Evolutionary conservation across 2,329 filamentous ascomycete genomes (phyloP).

Genomic region (Mollisia scopiformis): DNA sequence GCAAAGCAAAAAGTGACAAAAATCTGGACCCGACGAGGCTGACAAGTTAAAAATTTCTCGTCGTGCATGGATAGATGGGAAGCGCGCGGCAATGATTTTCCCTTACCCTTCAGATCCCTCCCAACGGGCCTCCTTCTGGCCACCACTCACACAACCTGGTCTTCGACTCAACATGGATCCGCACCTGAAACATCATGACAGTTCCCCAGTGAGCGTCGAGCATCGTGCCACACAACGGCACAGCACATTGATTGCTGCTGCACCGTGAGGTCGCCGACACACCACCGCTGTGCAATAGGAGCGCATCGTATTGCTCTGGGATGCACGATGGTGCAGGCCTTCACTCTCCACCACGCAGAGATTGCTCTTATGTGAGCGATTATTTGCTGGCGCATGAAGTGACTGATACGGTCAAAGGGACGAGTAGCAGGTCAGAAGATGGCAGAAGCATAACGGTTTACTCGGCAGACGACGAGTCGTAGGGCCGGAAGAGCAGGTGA

Average conservation of each 20-base stretch:
- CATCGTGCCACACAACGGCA: slow-evolving; percentile 1
- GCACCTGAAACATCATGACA: neutral
- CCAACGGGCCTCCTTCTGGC: too few relatives aligned
- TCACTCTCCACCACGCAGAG: neutral
- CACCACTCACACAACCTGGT: neutral
- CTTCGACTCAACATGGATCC: neutral
- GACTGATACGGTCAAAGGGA: neutral
- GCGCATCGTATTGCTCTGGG: neutral
- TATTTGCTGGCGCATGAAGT: neutral
- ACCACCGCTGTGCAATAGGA: neutral
- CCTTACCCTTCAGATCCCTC: too few relatives aligned
- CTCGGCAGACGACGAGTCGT: neutral
- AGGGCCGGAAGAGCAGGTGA: too few relatives aligned
- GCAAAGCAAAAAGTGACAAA: too few relatives aligned
- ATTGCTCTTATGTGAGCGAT: neutral
- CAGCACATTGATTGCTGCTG: neutral
- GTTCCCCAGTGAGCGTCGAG: neutral
- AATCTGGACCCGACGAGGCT: too few relatives aligned
- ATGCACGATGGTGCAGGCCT: neutral
- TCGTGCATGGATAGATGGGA: neutral
- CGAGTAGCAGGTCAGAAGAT: neutral
- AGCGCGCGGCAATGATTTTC: neutral
- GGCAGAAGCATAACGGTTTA: neutral
- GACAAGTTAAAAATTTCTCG: neutral
- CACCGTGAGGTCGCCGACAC: neutral